A percentile compares a stretch with the other conserved stretches of the same genome.
Evolutionary conservation across 2,329 filamentous ascomycete genomes (phyloP).

Genomic region (Boeremia lycopersici): DNA sequence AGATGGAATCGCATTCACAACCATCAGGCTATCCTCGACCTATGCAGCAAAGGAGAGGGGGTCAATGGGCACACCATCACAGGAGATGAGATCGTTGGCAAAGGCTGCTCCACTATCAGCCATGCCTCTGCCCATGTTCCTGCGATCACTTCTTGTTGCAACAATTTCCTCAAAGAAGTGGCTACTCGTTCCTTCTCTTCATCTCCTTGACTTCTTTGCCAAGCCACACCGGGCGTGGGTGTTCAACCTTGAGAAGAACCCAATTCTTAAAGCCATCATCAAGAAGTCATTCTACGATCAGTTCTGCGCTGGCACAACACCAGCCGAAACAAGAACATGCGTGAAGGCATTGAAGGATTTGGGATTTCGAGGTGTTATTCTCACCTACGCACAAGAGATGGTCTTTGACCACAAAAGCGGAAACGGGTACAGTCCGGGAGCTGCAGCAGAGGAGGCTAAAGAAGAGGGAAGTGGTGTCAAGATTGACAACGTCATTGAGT

Average conservation of each 20-base stretch:
- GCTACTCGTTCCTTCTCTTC: constrained; percentile 48
- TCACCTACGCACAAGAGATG: constrained; percentile 79
- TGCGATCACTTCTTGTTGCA: constrained; percentile 47
- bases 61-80: constrained; percentile 5
- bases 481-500: constrained; percentile 44
- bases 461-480: constrained; percentile 4
- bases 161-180: constrained; percentile 55
- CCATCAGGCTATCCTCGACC: constrained; percentile 12
- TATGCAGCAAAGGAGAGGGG: constrained; percentile 9
- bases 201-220: constrained; percentile 48
- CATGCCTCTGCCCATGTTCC: constrained; percentile 38
- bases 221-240: constrained; percentile 46
- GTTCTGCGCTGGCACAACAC: constrained; percentile 83
- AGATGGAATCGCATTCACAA: constrained; percentile 7
- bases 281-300: constrained; percentile 87
- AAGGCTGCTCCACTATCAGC: constrained; percentile 23
- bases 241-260: constrained; percentile 72
- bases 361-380: constrained; percentile 82
- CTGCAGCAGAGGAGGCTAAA: constrained; percentile 19
- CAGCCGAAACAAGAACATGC: constrained; percentile 65
- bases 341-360: constrained; percentile 71
- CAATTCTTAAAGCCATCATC: constrained; percentile 71
- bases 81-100: constrained; percentile 6
- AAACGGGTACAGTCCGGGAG: constrained; percentile 21
- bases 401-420: constrained; percentile 49